phyloP scores from a whole-genome alignment of 345 rosid genomes.

The Camelina hispida region DNA sequence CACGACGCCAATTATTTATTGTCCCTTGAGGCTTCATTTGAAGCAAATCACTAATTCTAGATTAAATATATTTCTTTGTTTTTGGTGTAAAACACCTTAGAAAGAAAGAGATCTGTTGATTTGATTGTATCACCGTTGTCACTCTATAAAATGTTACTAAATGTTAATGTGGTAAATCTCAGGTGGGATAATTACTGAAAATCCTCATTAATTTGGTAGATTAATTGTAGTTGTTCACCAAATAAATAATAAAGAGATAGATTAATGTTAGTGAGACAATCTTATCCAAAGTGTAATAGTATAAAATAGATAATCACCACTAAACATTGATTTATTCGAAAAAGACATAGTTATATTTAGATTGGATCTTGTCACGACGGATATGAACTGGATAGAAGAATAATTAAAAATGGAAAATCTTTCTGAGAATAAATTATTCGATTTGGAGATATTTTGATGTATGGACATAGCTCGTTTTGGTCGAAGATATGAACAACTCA shows the following conservation, averaged over 20 bases:
- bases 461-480: slow-evolving; percentile 24
- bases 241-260: too few species aligned
- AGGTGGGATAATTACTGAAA: background rate
- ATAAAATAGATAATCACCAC: too few species aligned
- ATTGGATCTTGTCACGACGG: slow-evolving; percentile 23
- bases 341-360: slow-evolving; percentile 12
- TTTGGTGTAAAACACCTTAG: background rate
- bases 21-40: slow-evolving; percentile 41
- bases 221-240: background rate
- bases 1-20: slow-evolving; percentile 40
- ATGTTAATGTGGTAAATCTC: slow-evolving; percentile 10
- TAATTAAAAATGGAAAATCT: slow-evolving; percentile 23
- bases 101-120: background rate
- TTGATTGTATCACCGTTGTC: background rate
- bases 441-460: slow-evolving; percentile 31
- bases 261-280: background rate
- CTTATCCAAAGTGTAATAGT: background rate
- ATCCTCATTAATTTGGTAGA: background rate
- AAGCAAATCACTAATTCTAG: background rate
- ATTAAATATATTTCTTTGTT: too few species aligned
- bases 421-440: slow-evolving; percentile 8
- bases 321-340: background rate
- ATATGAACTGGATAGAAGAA: slow-evolving; percentile 33
- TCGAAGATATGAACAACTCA: slow-evolving; percentile 31
- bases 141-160: background rate